A percentile compares a stretch with the other conserved stretches of the same genome.
Conservation (phyloP, 805 yeast species). For the Metschnikowia proteae region DNA sequence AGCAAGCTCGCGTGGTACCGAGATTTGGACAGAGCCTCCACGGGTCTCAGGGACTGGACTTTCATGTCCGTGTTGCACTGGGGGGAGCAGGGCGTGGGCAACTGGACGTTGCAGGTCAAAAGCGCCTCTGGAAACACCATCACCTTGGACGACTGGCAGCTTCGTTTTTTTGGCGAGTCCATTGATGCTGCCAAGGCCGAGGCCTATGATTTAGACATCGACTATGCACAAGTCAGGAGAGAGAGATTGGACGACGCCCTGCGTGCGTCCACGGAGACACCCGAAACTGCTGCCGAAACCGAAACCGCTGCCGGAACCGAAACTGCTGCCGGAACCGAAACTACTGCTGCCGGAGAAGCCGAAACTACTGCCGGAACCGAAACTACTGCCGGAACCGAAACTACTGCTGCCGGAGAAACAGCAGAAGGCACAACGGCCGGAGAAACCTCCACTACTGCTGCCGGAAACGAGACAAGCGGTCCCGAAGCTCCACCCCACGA, state of each 20-base stretch:
- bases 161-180: constrained; percentile 79
- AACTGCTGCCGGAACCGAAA: not conserved
- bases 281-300: not conserved
- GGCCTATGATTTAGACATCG: constrained; percentile 48
- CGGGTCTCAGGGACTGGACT: constrained; percentile 78
- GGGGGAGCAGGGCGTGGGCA: constrained; percentile 81
- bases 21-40: constrained; percentile 47
- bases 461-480: constrained; percentile 6
- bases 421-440: not conserved
- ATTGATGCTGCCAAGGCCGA: constrained; percentile 61
- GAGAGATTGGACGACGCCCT: constrained; percentile 17
- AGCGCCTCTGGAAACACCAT: constrained; percentile 35
- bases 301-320: not conserved
- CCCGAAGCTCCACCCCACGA: constrained; percentile 9
- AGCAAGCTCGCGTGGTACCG: constrained; percentile 75
- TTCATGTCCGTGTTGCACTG: constrained; percentile 98
- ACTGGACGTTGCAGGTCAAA: constrained; percentile 70
- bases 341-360: not conserved
- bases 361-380: not conserved
- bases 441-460: not conserved
- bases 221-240: constrained; percentile 40
- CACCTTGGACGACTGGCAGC: constrained; percentile 62
- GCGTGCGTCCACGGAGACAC: constrained; percentile 3
- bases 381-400: not conserved
- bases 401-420: not conserved